phyloP scores from a whole-genome alignment of 2,329 filamentous ascomycete genomes.

The Sporothrix brunneoviolacea region DNA sequence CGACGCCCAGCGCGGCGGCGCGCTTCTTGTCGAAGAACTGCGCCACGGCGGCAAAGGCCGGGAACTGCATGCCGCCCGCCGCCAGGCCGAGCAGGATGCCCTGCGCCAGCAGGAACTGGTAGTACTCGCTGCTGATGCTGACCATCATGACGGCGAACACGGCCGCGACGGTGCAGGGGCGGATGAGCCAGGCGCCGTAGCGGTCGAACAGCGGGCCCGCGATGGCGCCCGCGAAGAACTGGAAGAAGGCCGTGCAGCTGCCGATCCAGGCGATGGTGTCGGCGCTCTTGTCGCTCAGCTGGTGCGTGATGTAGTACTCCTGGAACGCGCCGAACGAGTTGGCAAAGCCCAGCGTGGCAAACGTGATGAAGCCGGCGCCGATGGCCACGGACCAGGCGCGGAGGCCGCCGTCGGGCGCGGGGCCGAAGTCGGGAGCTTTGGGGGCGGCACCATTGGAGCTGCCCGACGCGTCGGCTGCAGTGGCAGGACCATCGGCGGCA shows the following conservation, averaged over 20 bases:
- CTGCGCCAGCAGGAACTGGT: conserved; percentile 35
- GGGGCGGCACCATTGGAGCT: conserved; percentile 24
- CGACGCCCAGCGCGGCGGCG: conserved; percentile 32
- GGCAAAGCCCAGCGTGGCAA: conserved; percentile 28
- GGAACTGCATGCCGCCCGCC: conserved; percentile 30
- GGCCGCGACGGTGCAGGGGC: conserved; percentile 46
- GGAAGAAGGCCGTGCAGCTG: conserved; percentile 27
- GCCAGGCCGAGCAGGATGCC: conserved; percentile 30
- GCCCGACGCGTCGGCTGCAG: background rate
- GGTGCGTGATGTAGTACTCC: conserved; percentile 29
- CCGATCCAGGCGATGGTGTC: conserved; percentile 35
- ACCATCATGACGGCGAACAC: conserved; percentile 36
- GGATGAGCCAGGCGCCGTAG: conserved; percentile 36
- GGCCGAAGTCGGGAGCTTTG: conserved; percentile 4
- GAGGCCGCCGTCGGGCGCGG: conserved; percentile 22
- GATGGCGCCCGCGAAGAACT: conserved; percentile 24
- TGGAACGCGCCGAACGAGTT: conserved; percentile 34
- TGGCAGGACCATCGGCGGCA: background rate
- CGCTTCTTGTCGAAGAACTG: conserved; percentile 35
- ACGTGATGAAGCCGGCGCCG: conserved; percentile 23
- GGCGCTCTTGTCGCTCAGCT: conserved; percentile 25
- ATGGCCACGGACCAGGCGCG: conserved; percentile 25
- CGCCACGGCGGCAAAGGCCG: conserved; percentile 30
- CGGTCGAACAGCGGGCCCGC: conserved; percentile 32
- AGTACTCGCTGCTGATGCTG: conserved; percentile 32